Conservation (phyloP, 768 basidiomycete species). For the Lentinula lateritia region DNA sequence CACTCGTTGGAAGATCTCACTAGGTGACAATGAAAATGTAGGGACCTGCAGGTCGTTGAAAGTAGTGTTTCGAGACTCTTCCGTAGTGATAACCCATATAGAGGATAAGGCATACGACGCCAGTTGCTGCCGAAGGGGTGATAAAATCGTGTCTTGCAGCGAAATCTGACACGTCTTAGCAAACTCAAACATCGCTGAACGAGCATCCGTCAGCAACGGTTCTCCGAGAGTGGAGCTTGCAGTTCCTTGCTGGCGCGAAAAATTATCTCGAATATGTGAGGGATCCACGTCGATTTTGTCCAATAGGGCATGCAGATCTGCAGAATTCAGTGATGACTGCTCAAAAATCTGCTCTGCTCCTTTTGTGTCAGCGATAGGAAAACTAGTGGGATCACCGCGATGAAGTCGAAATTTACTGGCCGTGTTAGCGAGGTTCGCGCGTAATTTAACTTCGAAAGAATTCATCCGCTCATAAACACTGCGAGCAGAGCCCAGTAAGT, state of each 20-base stretch:
- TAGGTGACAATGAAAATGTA: constrained; percentile 90
- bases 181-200: constrained; percentile 53
- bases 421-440: constrained; percentile 50
- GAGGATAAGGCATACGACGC: constrained; percentile 61
- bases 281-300: constrained; percentile 44
- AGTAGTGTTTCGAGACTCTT: constrained; percentile 39
- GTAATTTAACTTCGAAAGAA: constrained; percentile 67
- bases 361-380: constrained; percentile 51
- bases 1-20: constrained; percentile 80
- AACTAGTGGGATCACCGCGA: constrained; percentile 45
- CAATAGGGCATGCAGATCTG: constrained; percentile 62
- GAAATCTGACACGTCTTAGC: constrained; percentile 71
- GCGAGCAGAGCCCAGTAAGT: constrained; percentile 77
- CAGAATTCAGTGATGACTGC: constrained; percentile 81
- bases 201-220: constrained; percentile 49
- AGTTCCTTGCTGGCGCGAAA: constrained; percentile 21
- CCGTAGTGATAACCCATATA: constrained; percentile 55
- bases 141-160: constrained; percentile 78
- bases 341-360: constrained; percentile 73
- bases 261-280: constrained; percentile 16
- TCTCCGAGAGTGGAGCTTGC: constrained; percentile 20
- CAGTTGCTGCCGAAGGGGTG: constrained; percentile 74
- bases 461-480: constrained; percentile 63
- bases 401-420: constrained; percentile 55
- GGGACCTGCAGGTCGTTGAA: constrained; percentile 67